Evolutionary conservation across 129 eudicot species (phyloP), one percentile per base, ranked within the genome.

Genomic region (Rutidosis leptorrhynchoides): DNA sequence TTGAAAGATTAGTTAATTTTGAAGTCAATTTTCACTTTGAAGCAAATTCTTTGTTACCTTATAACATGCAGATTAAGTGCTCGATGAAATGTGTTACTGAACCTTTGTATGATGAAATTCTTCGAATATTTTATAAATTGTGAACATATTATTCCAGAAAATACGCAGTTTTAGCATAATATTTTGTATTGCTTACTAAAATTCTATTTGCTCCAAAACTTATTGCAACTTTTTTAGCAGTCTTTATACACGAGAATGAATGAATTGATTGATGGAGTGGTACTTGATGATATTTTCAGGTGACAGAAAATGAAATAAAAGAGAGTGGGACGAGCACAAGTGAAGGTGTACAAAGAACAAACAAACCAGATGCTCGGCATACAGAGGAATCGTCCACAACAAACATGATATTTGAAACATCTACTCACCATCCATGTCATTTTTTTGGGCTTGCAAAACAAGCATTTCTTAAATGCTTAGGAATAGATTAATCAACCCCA

Each of bases 391-490:
- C 78, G 5, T 70, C 77, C 26, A 30, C 62, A 5, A 72, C 58
- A 53, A 80, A 8, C 45, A 57, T 63, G 56, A 42, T 68, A 6
- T 68, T 70, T 12, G 70, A 75, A 45, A 80, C 67, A 6, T 33
- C n/a, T n/a, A n/a, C 83, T 8, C 68, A 62, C 64, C 90, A 87
- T 37, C 90, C 95, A 15, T 87, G 90, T 76, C 37, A 82, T 70
- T 74, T 77, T 58, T 29, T 87, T 73, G 86, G 81, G 64, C 32
- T 79, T 27, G 95, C 95, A 40, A 87, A 78, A 66, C 79, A 87
- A 75, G 95, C 86, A 1, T 82, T 87, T 10, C 88, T 87, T 29
- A 84, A 87, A 80, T 87, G 95, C 45, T 67, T 87, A 67, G 95
- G 95, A 20, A 71, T 87, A 40, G 88, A 73, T 69, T n/a, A n/a